Percentiles rank a stretch among this genome's conserved stretches.
These are phyloP conservation scores for Decorospora gaudefroyi DNA, from an alignment of 2,329 filamentous ascomycete genomes.

Conservation along the genomic window DNA sequence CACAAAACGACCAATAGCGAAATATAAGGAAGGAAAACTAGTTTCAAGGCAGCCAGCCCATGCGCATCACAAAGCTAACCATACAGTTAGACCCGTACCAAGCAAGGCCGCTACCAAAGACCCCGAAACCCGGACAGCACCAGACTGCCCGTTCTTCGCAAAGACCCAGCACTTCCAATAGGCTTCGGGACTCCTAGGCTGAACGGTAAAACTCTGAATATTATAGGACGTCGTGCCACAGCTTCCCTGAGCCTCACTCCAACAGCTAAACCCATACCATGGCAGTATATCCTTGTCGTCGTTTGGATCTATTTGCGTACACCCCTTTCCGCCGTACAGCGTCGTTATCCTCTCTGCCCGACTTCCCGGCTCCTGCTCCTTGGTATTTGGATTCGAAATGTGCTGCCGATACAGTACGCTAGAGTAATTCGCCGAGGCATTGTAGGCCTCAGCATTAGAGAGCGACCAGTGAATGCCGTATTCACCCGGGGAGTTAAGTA, in stretches of 20 bases:
- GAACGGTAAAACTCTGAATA: constrained; percentile 18
- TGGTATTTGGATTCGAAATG: constrained; percentile 2
- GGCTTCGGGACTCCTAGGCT: too few relatives aligned
- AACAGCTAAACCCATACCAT: constrained; percentile 5
- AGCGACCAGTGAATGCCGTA: constrained; percentile 10
- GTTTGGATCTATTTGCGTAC: constrained; percentile 3
- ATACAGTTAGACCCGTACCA: too few relatives aligned
- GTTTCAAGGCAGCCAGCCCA: too few relatives aligned
- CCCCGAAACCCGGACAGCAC: too few relatives aligned
- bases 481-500: neutral
- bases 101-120: too few relatives aligned
- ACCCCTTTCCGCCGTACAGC: neutral
- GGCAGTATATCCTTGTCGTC: constrained; percentile 1
- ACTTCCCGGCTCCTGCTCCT: too few relatives aligned
- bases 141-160: too few relatives aligned
- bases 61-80: too few relatives aligned
- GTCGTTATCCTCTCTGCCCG: constrained; percentile 3
- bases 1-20: too few relatives aligned
- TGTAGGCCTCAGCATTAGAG: constrained; percentile 1
- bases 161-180: too few relatives aligned
- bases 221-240: constrained; percentile 4
- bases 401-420: constrained; percentile 10
- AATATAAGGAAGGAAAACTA: too few relatives aligned
- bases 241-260: neutral
- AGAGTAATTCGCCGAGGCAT: constrained; percentile 6